These are phyloP conservation scores for Hordeum marinum DNA, from an alignment of 176 grass and related monocot species.

Conservation along the genomic window DNA sequence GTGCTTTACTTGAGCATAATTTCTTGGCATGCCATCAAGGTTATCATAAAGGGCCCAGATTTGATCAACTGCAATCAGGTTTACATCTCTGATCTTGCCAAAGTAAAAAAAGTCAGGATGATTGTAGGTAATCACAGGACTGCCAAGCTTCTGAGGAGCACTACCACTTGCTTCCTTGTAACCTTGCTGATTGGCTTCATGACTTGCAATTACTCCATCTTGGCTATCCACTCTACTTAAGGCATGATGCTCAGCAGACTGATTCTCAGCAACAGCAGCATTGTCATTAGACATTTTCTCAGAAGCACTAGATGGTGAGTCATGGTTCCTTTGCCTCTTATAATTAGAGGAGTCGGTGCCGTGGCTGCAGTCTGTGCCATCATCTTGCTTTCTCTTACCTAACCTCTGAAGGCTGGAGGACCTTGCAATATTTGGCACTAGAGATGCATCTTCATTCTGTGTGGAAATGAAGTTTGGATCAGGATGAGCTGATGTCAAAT, in stretches of 20 bases:
- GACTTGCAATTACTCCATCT: constrained; percentile 1
- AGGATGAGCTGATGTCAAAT: neutral
- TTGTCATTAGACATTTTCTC: constrained; percentile 3
- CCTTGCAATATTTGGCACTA: neutral
- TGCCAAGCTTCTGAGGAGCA: neutral
- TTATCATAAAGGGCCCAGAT: constrained; percentile 87
- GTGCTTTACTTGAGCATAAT: constrained; percentile 66
- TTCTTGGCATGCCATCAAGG: constrained; percentile 84
- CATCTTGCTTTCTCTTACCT: constrained; percentile 21
- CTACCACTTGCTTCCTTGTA: neutral
- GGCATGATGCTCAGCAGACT: neutral
- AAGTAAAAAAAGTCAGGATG: constrained; percentile 78
- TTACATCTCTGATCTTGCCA: constrained; percentile 50
- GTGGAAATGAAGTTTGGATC: neutral
- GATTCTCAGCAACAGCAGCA: neutral
- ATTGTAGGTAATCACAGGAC: neutral
- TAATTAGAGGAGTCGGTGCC: neutral
- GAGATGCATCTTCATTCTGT: neutral
- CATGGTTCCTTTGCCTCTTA: neutral
- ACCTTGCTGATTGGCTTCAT: neutral
- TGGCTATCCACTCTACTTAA: neutral
- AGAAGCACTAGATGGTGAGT: neutral
- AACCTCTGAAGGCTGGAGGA: constrained; percentile 20
- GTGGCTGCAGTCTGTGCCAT: neutral
- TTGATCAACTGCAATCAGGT: constrained; percentile 54